A percentile compares a stretch with the other conserved stretches of the same genome.
Evolutionary conservation across 2,329 filamentous ascomycete species (phyloP).

Genomic region (Tolypocladium capitatum): DNA sequence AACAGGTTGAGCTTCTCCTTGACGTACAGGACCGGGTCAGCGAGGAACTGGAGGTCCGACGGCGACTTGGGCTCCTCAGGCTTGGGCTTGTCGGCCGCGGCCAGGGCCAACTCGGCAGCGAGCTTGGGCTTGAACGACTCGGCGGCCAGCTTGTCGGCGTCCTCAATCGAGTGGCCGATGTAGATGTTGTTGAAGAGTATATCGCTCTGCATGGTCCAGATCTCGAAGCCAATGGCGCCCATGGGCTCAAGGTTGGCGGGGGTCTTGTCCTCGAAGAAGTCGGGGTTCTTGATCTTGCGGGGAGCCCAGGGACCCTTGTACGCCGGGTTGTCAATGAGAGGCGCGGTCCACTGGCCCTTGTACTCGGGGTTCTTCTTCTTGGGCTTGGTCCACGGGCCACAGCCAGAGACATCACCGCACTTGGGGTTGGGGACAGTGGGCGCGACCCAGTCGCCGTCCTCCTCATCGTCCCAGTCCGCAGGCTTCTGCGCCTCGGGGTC

Average conservation of each 20-base stretch:
- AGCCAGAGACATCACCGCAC: constrained; percentile 85
- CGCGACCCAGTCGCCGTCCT: constrained; percentile 93
- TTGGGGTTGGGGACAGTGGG: constrained; percentile 91
- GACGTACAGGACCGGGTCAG: constrained; percentile 78
- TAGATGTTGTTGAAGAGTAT: constrained; percentile 99
- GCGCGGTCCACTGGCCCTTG: constrained; percentile 97
- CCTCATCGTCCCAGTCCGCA: constrained; percentile 98
- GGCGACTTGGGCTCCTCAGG: constrained; percentile 50
- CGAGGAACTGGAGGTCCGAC: constrained; percentile 71
- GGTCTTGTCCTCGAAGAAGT: constrained; percentile 93
- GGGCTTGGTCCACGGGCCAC: constrained; percentile 83
- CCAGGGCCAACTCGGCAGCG: constrained; percentile 65
- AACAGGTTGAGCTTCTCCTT: constrained; percentile 92
- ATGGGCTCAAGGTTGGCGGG: constrained; percentile 97
- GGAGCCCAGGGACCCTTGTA: constrained; percentile 97
- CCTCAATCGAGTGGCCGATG: constrained; percentile 91
- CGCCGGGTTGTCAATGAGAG: constrained; percentile 87
- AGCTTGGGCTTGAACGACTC: constrained; percentile 89
- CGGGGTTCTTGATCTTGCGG: constrained; percentile 91
- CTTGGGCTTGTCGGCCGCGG: constrained; percentile 72
- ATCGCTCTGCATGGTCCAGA: constrained; percentile 99
- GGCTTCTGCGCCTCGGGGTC: constrained; percentile 96
- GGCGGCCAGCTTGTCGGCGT: constrained; percentile 76
- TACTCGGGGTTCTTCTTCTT: constrained; percentile 90
- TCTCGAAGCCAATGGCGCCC: constrained; percentile 95